Base-by-base conservation (phyloP, 1,284 basidiomycete genomes). In the Lignosus rhinocerotis region DNA sequence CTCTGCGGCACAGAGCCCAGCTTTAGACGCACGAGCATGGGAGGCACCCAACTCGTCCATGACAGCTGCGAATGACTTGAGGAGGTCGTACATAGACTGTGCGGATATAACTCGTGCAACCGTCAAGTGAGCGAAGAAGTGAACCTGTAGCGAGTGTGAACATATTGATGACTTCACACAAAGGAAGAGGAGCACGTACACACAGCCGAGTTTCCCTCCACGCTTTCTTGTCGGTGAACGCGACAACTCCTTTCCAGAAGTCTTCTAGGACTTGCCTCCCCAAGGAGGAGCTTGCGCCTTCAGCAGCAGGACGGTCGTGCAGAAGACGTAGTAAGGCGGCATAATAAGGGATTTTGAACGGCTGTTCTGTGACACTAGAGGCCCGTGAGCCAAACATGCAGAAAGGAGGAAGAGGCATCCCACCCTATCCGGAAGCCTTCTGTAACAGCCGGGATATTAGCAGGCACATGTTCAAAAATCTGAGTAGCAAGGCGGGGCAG, bases 1-100 rank as follows among this genome's bases (percentile, higher is more conserved):
- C 71, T 97, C 94, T 7, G 87, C 90, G 17, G 94, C 93, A 72
- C 92, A 94, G 19, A 94, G 75, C 1, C 91, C 90, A 0, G 93
- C 93, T 48, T 87, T 83, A 71, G 94, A 92, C 0, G 92, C 93
- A 17, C 95, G 83, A 33, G 88, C 87, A 61, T 93, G 88, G 6
- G 93, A 93, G 1, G 94, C 93, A 47, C 91, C 92, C 62, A 96
- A 93, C 70, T 96, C 94, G 64, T 94, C 92, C 30, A 97, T 76
- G 2, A 96, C 94, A 0, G 87, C 81, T 3, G 88, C 86, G 66
- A 96, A 92, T 0, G 92, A 90, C 60, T 87, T 85, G 30, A 96
- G 80, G 11, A 95, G 83, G 7, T 85, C 80, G 46, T 90, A 78
- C 76, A 97, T 81, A 3, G 93, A 94, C 14, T 86, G 80, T 0